Evolutionary conservation across 106 monocot genomes (phyloP), one percentile per base, ranked within the genome.

Genomic region (Phalaenopsis equestris): DNA sequence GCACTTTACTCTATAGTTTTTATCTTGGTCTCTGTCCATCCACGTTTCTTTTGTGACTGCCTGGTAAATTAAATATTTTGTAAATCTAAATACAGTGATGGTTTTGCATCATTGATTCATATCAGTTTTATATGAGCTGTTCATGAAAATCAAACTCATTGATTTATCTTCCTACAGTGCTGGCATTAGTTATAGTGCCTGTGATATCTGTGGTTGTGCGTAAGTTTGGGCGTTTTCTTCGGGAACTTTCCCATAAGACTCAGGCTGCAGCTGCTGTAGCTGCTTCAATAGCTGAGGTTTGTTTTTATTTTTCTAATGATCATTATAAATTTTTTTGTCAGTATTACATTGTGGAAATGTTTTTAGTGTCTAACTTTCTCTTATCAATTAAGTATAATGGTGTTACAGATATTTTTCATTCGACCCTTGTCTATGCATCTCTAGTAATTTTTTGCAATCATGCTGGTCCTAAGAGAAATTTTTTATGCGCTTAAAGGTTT

Each of bases 231-330:
- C 92, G 99, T 52, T 99, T 87, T 81, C 92, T 99, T 75, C 94
- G 99, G 61, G 99, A 99, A 82, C 99, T 99, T 77, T 95, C 99
- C 72, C 94, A 99, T 82, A 90, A 99, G 77, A 99, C 99, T 79
- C 99, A 99, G 84, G 99, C 99, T 83, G 95, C 95, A 73, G 99
- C 99, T 36, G 99, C 99, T 83, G 84, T 87, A 76, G 99, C 99
- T 75, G 82, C 99, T 76, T 99, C 99, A 49, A 99, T 99, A 80
- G 99, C 99, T 78, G 99, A 99, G 94, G 99, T 99, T 82, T 84
- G 86, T 80, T 80, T 42, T 36, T 45, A 10, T 68, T 36, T 0
- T 19, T 58, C 9, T 18, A 16, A 38, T 43, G 6, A 6, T 72
- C 9, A 43, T 43, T 42, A 43, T 72, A 15, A 72, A 23, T 12